Base-by-base conservation (phyloP, 2,329 filamentous ascomycete species). In the Huntiella abstrusa region DNA sequence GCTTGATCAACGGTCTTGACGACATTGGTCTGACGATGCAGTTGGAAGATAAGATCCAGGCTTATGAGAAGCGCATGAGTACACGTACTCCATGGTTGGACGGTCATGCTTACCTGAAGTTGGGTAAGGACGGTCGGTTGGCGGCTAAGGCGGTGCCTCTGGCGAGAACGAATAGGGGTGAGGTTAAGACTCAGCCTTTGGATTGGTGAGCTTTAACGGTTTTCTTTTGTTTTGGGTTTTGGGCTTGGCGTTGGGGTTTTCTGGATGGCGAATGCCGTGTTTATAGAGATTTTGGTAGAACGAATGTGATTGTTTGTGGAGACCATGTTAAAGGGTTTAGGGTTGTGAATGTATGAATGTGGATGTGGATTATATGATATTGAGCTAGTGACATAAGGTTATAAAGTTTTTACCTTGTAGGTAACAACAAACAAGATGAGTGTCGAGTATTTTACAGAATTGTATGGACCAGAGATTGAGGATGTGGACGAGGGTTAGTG, bases 21-120 rank as follows among this genome's bases (percentile, higher is more conserved):
- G 91, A 96, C 55, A 96, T 96, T 56, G 88, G 88, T 33, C 66
- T 96, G 52, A 96, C 88, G 4, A 84, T 95, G 71, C 83, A 92
- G 65, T 74, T 83, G 64, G 86, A 91, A 53, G 80, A 86, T 51
- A 86, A 93, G 71, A 95, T 96, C 58, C 66, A 72, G 49, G 71
- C 71, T 50, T 94, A 91, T 57, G 88, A 96, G 74, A 66, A 67
- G 55, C 79, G 78, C 62, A 75, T 86, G 59, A 80, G 80, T 7
- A 63, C 69, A 45, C 73, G 84, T 51, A 93, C 83, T 16, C 88
- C 91, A 2, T 96, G 88, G 88, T 65, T 96, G 53, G 85, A 95
- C 57, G 91, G 88, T 33, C 77, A 71, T 37, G 83, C 77, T 0
- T 96, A 93, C 60, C 69, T 96, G 49, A 73, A 68, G 64, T 67